A percentile compares a stretch with the other conserved stretches of the same genome.
phyloP scores from a whole-genome alignment of 306 rosid species.

The Quercus berberidifolia region DNA sequence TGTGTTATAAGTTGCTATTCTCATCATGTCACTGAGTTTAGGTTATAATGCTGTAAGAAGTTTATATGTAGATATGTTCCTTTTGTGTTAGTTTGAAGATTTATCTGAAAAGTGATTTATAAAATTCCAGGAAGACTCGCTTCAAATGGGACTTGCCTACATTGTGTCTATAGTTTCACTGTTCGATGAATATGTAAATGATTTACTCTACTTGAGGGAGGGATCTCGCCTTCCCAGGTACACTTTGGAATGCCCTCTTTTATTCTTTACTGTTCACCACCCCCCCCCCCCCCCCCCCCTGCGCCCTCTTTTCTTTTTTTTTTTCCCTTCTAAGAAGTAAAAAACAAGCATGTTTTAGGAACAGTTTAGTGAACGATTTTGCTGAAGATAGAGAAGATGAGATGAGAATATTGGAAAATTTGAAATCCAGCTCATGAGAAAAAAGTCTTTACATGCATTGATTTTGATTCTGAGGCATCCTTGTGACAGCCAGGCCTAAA shows the following conservation, averaged over 20 bases:
- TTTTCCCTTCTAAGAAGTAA: neutral
- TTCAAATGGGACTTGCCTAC: constrained; percentile 65
- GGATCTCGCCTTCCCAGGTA: constrained; percentile 90
- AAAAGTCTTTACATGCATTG: neutral
- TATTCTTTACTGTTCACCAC: too few relatives aligned
- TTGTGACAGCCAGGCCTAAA: constrained; percentile 78
- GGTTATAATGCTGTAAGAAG: neutral
- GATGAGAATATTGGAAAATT: neutral
- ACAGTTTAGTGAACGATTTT: neutral
- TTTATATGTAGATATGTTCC: neutral
- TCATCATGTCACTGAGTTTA: neutral
- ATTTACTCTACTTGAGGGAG: constrained; percentile 70
- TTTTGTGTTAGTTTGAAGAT: neutral
- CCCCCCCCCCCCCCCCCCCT: too few relatives aligned
- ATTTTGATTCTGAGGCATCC: constrained; percentile 22
- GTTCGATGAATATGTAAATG: constrained; percentile 83
- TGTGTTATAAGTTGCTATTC: constrained; percentile 18
- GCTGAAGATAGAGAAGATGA: neutral
- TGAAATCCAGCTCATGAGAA: neutral
- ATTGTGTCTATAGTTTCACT: constrained; percentile 62
- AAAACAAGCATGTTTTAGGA: neutral
- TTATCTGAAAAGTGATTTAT: neutral
- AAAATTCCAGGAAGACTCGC: constrained; percentile 55
- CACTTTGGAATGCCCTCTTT: neutral
- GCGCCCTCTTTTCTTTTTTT: neutral